These are phyloP conservation scores for Dorcoceras hygrometricum DNA, from an alignment of 257 asterid genomes.

Conservation along the genomic window DNA sequence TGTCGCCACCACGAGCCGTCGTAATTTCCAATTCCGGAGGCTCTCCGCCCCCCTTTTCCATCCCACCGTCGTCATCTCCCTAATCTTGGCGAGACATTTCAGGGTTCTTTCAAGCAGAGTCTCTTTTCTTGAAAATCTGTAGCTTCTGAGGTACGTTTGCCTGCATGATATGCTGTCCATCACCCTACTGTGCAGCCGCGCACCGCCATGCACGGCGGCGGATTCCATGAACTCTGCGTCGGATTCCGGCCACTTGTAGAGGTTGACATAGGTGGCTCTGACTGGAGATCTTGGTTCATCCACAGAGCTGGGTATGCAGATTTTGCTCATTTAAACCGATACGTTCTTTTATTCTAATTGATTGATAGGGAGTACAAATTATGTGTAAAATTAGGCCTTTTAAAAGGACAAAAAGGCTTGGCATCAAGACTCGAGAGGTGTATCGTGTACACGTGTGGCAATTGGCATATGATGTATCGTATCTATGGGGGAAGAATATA, in stretches of 20 bases:
- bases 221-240: conserved; percentile 49
- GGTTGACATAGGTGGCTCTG: conserved; percentile 64
- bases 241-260: conserved; percentile 90
- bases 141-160: conserved; percentile 57
- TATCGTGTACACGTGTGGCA: background rate
- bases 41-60: conserved; percentile 23
- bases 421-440: background rate
- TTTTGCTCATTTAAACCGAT: conserved; percentile 28
- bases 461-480: background rate
- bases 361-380: background rate
- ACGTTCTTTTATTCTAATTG: background rate
- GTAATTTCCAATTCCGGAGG: conserved; percentile 17
- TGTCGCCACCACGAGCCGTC: conserved; percentile 32
- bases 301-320: conserved; percentile 56
- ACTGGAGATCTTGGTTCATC: conserved; percentile 50
- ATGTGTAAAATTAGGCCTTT: background rate
- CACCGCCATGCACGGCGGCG: conserved; percentile 30
- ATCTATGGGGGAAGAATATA: background rate
- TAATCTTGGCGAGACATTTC: conserved; percentile 51
- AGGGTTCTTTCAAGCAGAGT: conserved; percentile 51
- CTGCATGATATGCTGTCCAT: conserved; percentile 63
- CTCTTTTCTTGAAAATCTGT: conserved; percentile 66
- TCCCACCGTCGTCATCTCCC: conserved; percentile 34
- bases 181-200: conserved; percentile 38
- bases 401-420: no score